Conservation (phyloP, 2,329 filamentous ascomycete genomes). For the Penicillium sp. region DNA sequence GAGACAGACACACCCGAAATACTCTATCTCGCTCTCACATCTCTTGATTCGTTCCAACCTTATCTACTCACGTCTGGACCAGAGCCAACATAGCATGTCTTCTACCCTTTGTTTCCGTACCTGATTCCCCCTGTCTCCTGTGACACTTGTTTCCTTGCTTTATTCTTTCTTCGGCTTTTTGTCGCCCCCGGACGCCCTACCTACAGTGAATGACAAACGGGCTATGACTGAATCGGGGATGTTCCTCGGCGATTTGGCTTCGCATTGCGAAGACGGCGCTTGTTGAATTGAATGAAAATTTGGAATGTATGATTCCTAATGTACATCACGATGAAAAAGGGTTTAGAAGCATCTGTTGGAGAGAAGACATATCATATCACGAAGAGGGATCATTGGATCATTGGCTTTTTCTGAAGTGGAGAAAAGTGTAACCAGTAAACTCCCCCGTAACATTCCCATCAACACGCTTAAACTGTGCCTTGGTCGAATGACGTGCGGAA, state of each 20-base stretch:
- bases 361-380: neutral
- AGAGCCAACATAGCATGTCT: neutral
- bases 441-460: neutral
- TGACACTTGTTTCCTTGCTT: neutral
- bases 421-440: neutral
- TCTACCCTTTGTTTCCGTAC: neutral
- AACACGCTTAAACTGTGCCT: no score
- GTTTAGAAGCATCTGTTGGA: conserved; percentile 1
- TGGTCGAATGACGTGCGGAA: neutral
- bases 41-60: neutral
- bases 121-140: neutral
- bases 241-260: neutral
- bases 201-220: neutral
- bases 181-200: neutral
- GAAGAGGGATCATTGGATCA: neutral
- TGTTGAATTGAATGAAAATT: conserved; percentile 4
- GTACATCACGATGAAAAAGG: conserved; percentile 12
- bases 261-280: neutral
- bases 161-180: neutral
- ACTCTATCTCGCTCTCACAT: neutral
- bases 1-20: neutral
- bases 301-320: conserved; percentile 9
- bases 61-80: neutral
- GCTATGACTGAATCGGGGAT: neutral
- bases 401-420: neutral